Conservation (phyloP, 164 flowering plant genomes). For the Platanus orientalis region DNA sequence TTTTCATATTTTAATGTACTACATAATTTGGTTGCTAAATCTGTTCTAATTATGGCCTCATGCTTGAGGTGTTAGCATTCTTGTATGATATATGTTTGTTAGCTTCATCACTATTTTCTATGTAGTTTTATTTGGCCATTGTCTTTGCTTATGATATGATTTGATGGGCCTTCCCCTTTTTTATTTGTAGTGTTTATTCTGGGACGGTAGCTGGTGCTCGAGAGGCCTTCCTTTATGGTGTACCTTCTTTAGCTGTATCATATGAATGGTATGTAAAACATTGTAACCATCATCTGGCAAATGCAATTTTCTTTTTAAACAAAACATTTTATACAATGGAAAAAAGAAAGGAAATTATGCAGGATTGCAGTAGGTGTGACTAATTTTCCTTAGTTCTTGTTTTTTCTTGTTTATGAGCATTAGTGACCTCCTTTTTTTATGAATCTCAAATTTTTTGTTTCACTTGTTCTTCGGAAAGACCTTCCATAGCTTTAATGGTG, state of each 20-base stretch:
- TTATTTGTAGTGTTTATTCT: constrained; percentile 68
- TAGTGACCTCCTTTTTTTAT: no score
- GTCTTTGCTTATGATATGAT: neutral
- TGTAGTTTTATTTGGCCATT: neutral
- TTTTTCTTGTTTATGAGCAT: no score
- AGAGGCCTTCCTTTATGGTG: constrained; percentile 73
- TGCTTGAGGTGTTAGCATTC: neutral
- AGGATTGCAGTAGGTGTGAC: no score
- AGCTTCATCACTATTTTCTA: neutral
- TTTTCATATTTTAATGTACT: neutral
- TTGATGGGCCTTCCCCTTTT: constrained; percentile 10
- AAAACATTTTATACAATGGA: no score
- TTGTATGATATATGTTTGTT: neutral
- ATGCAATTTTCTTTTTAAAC: no score
- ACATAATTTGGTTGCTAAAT: neutral
- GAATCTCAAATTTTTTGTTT: no score
- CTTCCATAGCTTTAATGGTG: no score
- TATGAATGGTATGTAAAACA: constrained; percentile 67
- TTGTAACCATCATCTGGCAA: neutral
- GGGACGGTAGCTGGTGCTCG: constrained; percentile 99
- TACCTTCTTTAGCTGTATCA: constrained; percentile 78
- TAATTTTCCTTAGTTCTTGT: no score
- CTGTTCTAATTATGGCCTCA: no score
- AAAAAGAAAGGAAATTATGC: no score
- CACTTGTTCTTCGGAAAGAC: no score